phyloP scores from a whole-genome alignment of 1,284 basidiomycete species.

The Ceratobasidium sp. region DNA sequence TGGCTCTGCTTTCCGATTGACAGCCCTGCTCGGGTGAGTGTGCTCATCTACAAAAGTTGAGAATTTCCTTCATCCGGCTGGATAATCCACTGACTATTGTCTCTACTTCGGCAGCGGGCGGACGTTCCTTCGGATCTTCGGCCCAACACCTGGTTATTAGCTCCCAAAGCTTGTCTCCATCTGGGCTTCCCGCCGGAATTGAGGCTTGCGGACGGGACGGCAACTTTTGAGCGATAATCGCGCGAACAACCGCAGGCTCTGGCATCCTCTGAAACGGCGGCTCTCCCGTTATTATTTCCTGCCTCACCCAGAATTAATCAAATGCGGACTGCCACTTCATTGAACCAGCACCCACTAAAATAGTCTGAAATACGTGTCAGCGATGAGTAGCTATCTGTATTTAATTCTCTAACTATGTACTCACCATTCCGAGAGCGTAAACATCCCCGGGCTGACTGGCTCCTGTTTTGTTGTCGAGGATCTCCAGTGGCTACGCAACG shows the following conservation, averaged over 20 bases:
- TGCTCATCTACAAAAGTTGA: too few relatives aligned
- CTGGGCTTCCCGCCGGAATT: neutral
- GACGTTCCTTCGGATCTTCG: neutral
- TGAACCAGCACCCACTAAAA: neutral
- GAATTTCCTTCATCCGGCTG: too few relatives aligned
- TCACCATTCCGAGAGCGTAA: conserved; percentile 20
- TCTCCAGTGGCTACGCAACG: neutral
- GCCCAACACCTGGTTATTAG: neutral
- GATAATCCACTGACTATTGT: neutral
- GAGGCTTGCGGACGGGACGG: neutral
- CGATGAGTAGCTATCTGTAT: neutral
- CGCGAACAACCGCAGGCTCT: neutral
- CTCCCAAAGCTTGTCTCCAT: conserved; percentile 7
- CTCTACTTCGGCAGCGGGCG: neutral
- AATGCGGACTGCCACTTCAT: neutral
- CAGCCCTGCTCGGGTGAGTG: too few relatives aligned
- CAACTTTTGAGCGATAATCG: neutral
- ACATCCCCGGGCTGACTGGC: neutral
- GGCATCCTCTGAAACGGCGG: neutral
- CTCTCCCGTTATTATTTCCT: conserved; percentile 15
- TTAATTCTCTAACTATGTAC: neutral
- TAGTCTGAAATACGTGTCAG: neutral
- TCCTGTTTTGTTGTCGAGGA: neutral
- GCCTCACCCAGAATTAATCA: neutral
- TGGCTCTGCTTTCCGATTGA: too few relatives aligned